Evolutionary conservation across 2,329 filamentous ascomycete species (phyloP), one percentile per base, ranked within the genome.

Genomic region (Ascochyta koolunga): DNA sequence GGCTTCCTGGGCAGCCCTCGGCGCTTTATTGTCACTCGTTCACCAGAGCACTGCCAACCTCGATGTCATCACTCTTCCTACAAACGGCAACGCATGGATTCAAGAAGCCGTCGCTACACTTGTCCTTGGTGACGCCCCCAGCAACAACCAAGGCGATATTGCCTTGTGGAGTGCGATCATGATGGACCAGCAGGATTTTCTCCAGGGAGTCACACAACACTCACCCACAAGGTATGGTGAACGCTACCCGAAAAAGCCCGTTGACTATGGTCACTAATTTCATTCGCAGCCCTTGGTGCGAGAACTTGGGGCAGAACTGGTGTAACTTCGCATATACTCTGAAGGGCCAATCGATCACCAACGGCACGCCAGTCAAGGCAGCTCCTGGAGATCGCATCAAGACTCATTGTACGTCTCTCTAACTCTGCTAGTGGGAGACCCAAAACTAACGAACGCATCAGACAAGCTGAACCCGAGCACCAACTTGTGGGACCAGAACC

Each of bases 161-260:
- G 61, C 64, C 1, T 49, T 65, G 18, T 67, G 64, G 64, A 64
- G 59, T 50, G 62, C 61, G 35, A 65, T 67, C 31, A 62, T 64
- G 59, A 65, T 63, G 54, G 62, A 65, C 15, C 55, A 62, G 31
- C n/a, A 57, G 22, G 56, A 61, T 36, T 67, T 67, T 32, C 58
- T 64, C 11, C 64, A 67, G 44, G 64, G 64, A 16, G 59, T 67
- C n/a, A 65, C 60, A 11, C 61, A 65, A 38, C 60, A 62, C 27
- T 60, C 59, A 13, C 55, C 59, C 19, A 35, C 31, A 50, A 54
- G 45, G 63, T 66, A 58, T 31, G 37, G 10, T 29, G 43, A 11
- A 29, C 16, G 8, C 25, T 9, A 11, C 13, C 22, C 22, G 10
- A 13, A 33, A n/a, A 13, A 10, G 11, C 21, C 13, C 32, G n/a